phyloP scores from a whole-genome alignment of 768 basidiomycete genomes.

The Serpula lacrymans region DNA sequence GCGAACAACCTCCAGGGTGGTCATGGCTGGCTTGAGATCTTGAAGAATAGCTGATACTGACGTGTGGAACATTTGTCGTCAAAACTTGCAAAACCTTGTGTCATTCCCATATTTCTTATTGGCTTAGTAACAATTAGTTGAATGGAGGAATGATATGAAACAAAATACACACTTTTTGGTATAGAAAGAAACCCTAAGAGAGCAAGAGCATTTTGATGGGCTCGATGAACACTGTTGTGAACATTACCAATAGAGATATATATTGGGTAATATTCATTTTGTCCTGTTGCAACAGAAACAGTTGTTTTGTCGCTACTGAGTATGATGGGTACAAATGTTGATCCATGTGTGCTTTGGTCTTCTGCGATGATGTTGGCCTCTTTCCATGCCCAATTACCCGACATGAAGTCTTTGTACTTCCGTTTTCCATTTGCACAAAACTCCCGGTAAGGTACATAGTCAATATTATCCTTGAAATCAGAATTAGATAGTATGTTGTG shows the following conservation, averaged over 20 bases:
- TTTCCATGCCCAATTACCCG: conserved; percentile 31
- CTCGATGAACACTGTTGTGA: conserved; percentile 8
- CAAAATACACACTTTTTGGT: conserved; percentile 23
- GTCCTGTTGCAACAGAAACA: conserved; percentile 37
- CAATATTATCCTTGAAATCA: conserved; percentile 17
- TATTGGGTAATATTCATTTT: conserved; percentile 36
- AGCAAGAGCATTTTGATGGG: conserved; percentile 20
- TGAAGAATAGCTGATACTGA: conserved; percentile 23
- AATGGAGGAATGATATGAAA: conserved; percentile 1
- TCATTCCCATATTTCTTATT: conserved; percentile 8
- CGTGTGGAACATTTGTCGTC: conserved; percentile 25
- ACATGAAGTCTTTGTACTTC: conserved; percentile 32
- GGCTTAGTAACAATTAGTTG: background rate
- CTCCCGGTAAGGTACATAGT: conserved; percentile 16
- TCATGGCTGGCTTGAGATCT: conserved; percentile 23
- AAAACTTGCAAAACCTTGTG: conserved; percentile 14
- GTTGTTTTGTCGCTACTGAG: conserved; percentile 41
- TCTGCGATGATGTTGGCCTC: conserved; percentile 26
- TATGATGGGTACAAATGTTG: conserved; percentile 29
- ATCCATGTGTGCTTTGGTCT: conserved; percentile 23
- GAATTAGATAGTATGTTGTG: conserved; percentile 16
- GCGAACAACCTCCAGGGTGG: conserved; percentile 14
- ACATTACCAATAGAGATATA: conserved; percentile 30
- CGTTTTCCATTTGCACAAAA: conserved; percentile 14
- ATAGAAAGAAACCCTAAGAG: conserved; percentile 25